A percentile compares a stretch with the other conserved stretches of the same genome.
Evolutionary conservation across 495 filamentous ascomycete genomes (phyloP).

Genomic region (Thermochaetoides thermophila): DNA sequence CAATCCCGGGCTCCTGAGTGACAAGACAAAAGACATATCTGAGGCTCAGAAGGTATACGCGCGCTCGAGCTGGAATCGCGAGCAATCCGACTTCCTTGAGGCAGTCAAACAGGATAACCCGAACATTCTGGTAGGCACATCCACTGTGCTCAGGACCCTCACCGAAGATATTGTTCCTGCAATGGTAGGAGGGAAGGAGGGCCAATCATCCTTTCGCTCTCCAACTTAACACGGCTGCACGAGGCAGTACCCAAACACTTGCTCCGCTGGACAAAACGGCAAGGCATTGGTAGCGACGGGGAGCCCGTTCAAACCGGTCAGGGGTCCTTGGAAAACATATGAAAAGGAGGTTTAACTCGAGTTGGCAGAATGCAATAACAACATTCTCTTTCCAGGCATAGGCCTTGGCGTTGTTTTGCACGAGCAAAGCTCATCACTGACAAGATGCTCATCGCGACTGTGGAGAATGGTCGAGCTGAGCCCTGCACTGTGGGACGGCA

Average conservation of each 20-base stretch:
- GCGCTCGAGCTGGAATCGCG: slow-evolving; percentile 43
- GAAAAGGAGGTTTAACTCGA: slow-evolving; percentile 45
- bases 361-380: slow-evolving; percentile 84
- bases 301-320: slow-evolving; percentile 67
- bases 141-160: slow-evolving; percentile 67
- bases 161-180: slow-evolving; percentile 57
- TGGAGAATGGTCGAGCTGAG: slow-evolving; percentile 54
- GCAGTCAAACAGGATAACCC: slow-evolving; percentile 62
- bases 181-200: slow-evolving; percentile 66
- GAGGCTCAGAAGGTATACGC: slow-evolving; percentile 53
- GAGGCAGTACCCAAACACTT: slow-evolving; percentile 72
- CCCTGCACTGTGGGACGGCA: slow-evolving; percentile 42
- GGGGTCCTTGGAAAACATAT: slow-evolving; percentile 36
- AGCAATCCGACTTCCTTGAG: slow-evolving; percentile 43
- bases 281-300: slow-evolving; percentile 74
- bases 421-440: slow-evolving; percentile 49
- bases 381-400: slow-evolving; percentile 74
- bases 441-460: slow-evolving; percentile 70
- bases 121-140: slow-evolving; percentile 72
- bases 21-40: slow-evolving; percentile 36
- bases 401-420: slow-evolving; percentile 64
- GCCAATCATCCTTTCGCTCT: slow-evolving; percentile 73
- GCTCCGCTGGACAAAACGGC: slow-evolving; percentile 61
- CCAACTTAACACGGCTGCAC: slow-evolving; percentile 74
- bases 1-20: slow-evolving; percentile 64